Conservation (phyloP, 2,329 filamentous ascomycete genomes). For the Diplodia corticola region DNA sequence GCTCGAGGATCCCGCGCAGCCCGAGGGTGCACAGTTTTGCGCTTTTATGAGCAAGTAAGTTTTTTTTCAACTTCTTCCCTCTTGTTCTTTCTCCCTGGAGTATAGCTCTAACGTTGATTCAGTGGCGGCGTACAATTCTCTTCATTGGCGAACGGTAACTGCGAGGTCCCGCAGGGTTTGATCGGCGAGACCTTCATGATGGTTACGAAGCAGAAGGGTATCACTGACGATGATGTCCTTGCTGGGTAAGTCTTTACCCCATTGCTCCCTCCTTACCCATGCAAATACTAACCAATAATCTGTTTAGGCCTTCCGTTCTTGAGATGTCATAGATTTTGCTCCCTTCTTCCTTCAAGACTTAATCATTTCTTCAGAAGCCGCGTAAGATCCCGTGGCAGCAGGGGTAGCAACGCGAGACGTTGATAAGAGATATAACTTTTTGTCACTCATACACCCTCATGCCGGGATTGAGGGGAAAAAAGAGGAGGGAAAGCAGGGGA, state of each 20-base stretch:
- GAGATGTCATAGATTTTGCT: constrained; percentile 2
- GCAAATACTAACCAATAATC: background rate
- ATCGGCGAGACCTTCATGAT: constrained; percentile 67
- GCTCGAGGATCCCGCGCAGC: constrained; percentile 39
- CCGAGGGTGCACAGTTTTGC: constrained; percentile 57
- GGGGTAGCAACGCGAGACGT: background rate
- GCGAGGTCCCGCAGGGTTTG: constrained; percentile 62
- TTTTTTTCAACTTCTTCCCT: constrained; percentile 34
- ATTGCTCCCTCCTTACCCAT: background rate
- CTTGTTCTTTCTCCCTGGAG: background rate
- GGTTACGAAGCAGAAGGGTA: constrained; percentile 54
- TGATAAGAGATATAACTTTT: background rate
- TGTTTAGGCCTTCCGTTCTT: constrained; percentile 12
- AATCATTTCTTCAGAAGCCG: background rate
- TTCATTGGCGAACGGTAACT: constrained; percentile 57
- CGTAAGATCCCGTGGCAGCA: background rate
- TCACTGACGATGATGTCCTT: constrained; percentile 54
- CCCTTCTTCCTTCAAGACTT: background rate
- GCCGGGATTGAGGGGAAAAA: background rate
- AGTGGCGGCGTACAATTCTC: constrained; percentile 52
- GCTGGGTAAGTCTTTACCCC: constrained; percentile 51
- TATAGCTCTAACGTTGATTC: constrained; percentile 28
- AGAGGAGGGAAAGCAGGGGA: background rate
- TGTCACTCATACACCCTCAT: background rate
- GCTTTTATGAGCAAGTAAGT: constrained; percentile 65